Conservation (phyloP, 768 basidiomycete species). For the Suillus ampliporus region DNA sequence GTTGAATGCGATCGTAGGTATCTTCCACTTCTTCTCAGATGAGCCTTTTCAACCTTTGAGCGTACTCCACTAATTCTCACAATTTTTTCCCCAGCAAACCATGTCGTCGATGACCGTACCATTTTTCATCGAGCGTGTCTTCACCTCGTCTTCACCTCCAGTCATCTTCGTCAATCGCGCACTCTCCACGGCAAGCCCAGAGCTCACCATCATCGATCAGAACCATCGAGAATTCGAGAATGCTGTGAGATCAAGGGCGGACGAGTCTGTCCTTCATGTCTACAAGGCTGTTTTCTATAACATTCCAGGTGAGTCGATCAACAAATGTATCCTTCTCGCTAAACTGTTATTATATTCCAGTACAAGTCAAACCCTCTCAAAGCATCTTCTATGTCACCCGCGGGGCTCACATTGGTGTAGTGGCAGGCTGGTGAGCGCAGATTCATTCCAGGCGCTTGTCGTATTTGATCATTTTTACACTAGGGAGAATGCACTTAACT, state of each 20-base stretch:
- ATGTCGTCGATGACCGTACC: background rate
- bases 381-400: background rate
- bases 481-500: background rate
- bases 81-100: background rate
- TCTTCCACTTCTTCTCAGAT: background rate
- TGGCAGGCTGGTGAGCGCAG: background rate
- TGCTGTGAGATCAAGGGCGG: background rate
- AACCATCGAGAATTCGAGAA: background rate
- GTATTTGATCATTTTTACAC: background rate
- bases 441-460: background rate
- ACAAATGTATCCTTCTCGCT: background rate
- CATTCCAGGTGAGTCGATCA: background rate
- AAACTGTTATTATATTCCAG: background rate
- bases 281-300: background rate
- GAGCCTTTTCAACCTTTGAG: constrained; percentile 1
- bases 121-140: background rate
- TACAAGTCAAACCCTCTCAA: background rate
- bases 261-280: background rate
- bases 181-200: background rate
- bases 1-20: background rate
- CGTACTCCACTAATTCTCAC: background rate
- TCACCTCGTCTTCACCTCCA: too few species aligned
- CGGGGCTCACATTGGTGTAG: background rate
- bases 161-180: background rate
- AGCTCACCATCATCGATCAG: background rate